Percentiles rank a stretch among this genome's conserved stretches.
phyloP scores from a whole-genome alignment of 1,284 basidiomycete species.

The Coriolopsis trogii region DNA sequence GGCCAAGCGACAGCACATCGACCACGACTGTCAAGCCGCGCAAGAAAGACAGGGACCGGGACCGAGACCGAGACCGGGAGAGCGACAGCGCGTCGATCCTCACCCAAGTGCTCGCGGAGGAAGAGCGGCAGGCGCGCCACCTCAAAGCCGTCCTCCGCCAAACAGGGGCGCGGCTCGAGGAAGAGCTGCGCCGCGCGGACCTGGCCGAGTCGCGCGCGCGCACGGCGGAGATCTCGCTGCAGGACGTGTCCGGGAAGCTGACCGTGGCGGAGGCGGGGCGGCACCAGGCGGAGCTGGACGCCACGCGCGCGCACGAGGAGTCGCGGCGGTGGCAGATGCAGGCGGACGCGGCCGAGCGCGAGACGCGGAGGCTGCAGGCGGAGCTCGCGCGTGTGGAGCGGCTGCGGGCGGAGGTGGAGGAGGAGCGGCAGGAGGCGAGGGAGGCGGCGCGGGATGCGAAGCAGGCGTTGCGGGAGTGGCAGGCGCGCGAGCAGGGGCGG shows the following conservation, averaged over 20 bases:
- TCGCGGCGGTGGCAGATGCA: conserved; percentile 49
- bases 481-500: conserved; percentile 49
- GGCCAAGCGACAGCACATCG: conserved; percentile 12
- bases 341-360: conserved; percentile 51
- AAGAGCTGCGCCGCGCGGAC: conserved; percentile 56
- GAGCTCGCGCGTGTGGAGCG: conserved; percentile 47
- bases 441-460: conserved; percentile 51
- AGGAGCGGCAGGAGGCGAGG: conserved; percentile 47
- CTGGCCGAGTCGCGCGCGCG: conserved; percentile 54
- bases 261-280: conserved; percentile 49
- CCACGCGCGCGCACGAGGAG: conserved; percentile 50
- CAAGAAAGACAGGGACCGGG: conserved; percentile 20
- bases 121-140: conserved; percentile 59
- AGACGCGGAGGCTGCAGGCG: conserved; percentile 45
- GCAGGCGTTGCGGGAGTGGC: conserved; percentile 47
- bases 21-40: conserved; percentile 17
- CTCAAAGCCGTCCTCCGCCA: conserved; percentile 57
- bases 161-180: conserved; percentile 58
- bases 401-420: conserved; percentile 51
- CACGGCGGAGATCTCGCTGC: conserved; percentile 52
- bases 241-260: conserved; percentile 43
- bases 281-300: conserved; percentile 49
- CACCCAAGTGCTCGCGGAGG: conserved; percentile 56
- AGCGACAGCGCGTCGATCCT: conserved; percentile 38
- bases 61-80: conserved; percentile 29